Evolutionary conservation across 2,329 filamentous ascomycete species (phyloP), one percentile per base, ranked within the genome.

Genomic region (Aspergillus eucalypticola): DNA sequence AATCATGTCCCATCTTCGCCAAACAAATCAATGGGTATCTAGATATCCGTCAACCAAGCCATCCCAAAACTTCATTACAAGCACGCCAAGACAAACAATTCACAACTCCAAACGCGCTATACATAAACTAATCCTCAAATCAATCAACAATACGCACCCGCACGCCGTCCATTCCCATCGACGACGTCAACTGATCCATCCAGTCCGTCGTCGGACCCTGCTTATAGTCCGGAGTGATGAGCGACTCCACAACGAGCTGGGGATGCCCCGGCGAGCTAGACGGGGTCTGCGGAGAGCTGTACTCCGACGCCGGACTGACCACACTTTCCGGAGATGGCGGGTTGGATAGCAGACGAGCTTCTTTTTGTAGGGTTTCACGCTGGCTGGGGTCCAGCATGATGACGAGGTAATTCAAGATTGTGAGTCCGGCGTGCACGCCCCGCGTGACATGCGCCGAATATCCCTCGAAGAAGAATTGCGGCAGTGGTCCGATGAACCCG

Each of bases 171-270:
- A 70, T 55, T 2, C 68, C 68, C 67, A 69, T 69, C 2, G 67
- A 67, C 13, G 60, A 64, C 13, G 63, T 57, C 39, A 70, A 59
- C 13, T 61, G 66, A 29, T 70, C 68, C 68, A 70, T 69, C 68
- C 67, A 69, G 49, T 69, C 63, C 1, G 66, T 64, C 2, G 64
- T 67, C 0, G 65, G 61, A 7, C 66, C 60, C 19, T 66, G 59
- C 15, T 58, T 60, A 2, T 58, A 60, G 2, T 63, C 60, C 2
- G 64, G 60, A 2, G 62, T 65, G 42, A 69, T 64, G 46, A 64
- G 48, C 0, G 67, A 68, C 44, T 62, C 55, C 4, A 70, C 57
- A 19, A 64, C 54, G 17, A 70, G 42, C 23, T 39, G 41, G 4
- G 63, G 52, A 21, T 42, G 38, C 1, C 56, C 55, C 2, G 63